These are phyloP conservation scores for Asclepias syriaca DNA, from an alignment of 257 asterid genomes.

Conservation along the genomic window DNA sequence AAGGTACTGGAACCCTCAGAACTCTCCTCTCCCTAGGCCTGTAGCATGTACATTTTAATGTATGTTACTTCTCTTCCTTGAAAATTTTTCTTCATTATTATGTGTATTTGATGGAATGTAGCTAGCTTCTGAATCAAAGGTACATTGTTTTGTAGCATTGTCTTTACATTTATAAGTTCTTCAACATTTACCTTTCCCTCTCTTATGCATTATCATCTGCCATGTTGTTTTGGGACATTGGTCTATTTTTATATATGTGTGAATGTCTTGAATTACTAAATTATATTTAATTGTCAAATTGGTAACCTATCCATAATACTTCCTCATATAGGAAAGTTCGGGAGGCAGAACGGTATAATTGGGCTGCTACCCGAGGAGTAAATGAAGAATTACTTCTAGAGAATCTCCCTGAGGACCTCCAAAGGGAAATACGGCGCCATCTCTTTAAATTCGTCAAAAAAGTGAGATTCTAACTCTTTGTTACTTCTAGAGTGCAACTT, in stretches of 20 bases:
- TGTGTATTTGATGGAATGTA: neutral
- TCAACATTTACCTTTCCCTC: neutral
- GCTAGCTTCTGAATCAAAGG: neutral
- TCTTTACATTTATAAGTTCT: neutral
- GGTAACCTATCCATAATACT: neutral
- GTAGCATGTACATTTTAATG: neutral
- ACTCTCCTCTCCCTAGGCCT: neutral
- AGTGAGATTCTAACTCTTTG: conserved; percentile 34
- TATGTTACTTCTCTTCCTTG: neutral
- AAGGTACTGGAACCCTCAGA: conserved; percentile 36
- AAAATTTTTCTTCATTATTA: neutral
- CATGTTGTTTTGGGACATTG: neutral
- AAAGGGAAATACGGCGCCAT: conserved; percentile 80
- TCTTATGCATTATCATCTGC: neutral
- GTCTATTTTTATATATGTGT: too few relatives aligned
- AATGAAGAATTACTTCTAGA: conserved; percentile 80
- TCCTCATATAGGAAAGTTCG: conserved; percentile 56
- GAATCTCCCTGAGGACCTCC: conserved; percentile 92
- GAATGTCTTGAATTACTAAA: neutral
- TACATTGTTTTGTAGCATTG: neutral
- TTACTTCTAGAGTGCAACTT: neutral
- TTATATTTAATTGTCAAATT: neutral
- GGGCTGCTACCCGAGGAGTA: conserved; percentile 97
- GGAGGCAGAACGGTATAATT: conserved; percentile 69
- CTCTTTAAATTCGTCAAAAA: conserved; percentile 72